Percentiles rank a stretch among this genome's conserved stretches.
Evolutionary conservation across 2,329 filamentous ascomycete species (phyloP).

Genomic region (Diaporthe eres): DNA sequence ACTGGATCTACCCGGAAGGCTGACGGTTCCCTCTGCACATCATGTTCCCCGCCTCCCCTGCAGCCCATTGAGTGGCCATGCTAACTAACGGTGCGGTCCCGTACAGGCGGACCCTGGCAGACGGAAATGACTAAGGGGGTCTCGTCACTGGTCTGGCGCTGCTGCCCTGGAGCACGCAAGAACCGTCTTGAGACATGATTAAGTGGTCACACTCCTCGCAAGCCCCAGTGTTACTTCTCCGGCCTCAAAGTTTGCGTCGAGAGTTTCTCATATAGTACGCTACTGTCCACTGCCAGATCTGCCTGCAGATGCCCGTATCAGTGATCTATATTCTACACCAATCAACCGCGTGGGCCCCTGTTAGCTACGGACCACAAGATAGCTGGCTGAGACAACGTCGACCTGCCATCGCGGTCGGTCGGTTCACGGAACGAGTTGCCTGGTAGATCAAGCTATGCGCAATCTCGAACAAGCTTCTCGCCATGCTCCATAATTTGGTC

Average conservation of each 20-base stretch:
- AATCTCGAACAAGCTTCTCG: conserved; percentile 27
- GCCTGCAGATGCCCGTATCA: conserved; percentile 24
- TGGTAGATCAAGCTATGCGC: conserved; percentile 9
- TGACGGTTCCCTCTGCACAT: conserved; percentile 26
- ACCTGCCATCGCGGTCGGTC: conserved; percentile 19
- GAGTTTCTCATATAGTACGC: conserved; percentile 24
- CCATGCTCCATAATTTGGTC: neutral
- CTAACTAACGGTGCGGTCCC: neutral
- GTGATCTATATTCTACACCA: conserved; percentile 24
- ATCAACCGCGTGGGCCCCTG: conserved; percentile 19
- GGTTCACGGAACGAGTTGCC: neutral
- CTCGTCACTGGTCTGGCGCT: conserved; percentile 4
- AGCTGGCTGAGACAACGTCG: conserved; percentile 5
- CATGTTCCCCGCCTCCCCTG: conserved; percentile 8
- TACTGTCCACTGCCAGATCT: conserved; percentile 19
- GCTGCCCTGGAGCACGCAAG: conserved; percentile 5
- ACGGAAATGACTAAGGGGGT: conserved; percentile 23
- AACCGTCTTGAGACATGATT: conserved; percentile 4
- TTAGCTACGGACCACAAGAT: neutral
- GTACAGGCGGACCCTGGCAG: conserved; percentile 20
- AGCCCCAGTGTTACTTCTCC: conserved; percentile 16
- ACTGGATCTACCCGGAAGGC: conserved; percentile 12
- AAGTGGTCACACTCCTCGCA: conserved; percentile 5
- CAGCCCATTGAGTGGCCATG: neutral
- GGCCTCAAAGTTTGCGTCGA: neutral